Conservation (phyloP, 2,329 filamentous ascomycete genomes). For the Xylaria sp. region DNA sequence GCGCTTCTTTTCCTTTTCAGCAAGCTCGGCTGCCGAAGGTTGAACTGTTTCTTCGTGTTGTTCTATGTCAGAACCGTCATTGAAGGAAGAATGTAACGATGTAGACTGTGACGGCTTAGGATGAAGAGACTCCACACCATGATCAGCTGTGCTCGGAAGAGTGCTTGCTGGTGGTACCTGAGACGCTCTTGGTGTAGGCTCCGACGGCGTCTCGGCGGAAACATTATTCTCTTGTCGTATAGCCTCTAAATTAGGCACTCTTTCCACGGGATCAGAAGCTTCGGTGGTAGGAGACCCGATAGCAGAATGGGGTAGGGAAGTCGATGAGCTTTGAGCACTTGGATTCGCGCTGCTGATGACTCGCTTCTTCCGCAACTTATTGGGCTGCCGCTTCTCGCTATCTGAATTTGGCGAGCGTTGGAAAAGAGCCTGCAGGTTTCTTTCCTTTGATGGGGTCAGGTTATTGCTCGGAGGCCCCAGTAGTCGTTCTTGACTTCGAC, state of each 20-base stretch:
- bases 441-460: constrained; percentile 71
- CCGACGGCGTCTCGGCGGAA: constrained; percentile 52
- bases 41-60: constrained; percentile 68
- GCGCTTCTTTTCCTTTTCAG: constrained; percentile 76
- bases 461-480: constrained; percentile 56
- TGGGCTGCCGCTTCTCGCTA: constrained; percentile 77
- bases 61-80: constrained; percentile 85
- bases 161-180: constrained; percentile 57
- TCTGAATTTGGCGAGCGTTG: constrained; percentile 73
- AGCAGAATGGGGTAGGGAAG: constrained; percentile 70
- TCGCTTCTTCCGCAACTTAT: constrained; percentile 91
- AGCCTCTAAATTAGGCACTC: constrained; percentile 38
- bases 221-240: constrained; percentile 43
- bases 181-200: constrained; percentile 60
- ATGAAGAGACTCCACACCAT: constrained; percentile 62
- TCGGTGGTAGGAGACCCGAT: constrained; percentile 61
- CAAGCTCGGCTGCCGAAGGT: constrained; percentile 51
- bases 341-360: constrained; percentile 80
- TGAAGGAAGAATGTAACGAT: constrained; percentile 80
- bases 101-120: constrained; percentile 78
- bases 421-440: constrained; percentile 76
- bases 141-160: constrained; percentile 58
- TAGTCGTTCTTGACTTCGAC: constrained; percentile 62
- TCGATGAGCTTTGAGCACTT: constrained; percentile 90
- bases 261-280: constrained; percentile 59